phyloP scores from a whole-genome alignment of 2,329 filamentous ascomycete species.

The Colletotrichum simmondsii region DNA sequence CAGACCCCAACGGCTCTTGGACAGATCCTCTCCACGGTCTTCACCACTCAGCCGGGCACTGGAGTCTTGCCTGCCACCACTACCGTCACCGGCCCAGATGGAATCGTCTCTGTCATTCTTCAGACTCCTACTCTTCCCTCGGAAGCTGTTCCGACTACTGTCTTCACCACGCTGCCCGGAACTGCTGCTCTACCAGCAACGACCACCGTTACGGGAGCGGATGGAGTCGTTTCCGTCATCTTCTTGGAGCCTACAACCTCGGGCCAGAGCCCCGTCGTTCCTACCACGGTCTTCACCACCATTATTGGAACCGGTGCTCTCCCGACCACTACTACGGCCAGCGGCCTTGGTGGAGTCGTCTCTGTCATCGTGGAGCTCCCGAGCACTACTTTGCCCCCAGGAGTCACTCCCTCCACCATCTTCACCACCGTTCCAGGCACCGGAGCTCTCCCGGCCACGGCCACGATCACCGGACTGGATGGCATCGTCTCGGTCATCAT shows the following conservation, averaged over 20 bases:
- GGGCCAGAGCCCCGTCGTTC: not conserved
- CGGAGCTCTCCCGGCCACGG: not conserved
- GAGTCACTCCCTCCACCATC: conserved; percentile 1
- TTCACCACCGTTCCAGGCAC: conserved; percentile 21
- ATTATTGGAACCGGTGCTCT: not conserved
- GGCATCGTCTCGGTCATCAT: conserved; percentile 20
- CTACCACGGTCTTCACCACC: conserved; percentile 4
- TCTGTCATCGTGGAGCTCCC: conserved; percentile 5
- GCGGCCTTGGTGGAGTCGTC: not conserved
- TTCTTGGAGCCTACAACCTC: not conserved
- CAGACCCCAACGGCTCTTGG: not conserved
- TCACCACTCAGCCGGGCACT: conserved; percentile 1
- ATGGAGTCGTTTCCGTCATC: conserved; percentile 2
- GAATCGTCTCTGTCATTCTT: not conserved
- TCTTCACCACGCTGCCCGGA: not conserved
- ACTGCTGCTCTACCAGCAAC: not conserved
- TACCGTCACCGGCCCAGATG: not conserved
- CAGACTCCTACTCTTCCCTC: not conserved
- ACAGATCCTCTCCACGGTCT: not conserved
- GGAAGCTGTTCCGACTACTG: not conserved
- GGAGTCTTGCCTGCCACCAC: not conserved
- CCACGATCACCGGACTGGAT: conserved; percentile 3
- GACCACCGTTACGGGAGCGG: not conserved
- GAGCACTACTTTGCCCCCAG: not conserved
- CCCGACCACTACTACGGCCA: not conserved